Evolutionary conservation across 495 filamentous ascomycete species (phyloP), one percentile per base, ranked within the genome.

Genomic region (Pyrenula massariospora): DNA sequence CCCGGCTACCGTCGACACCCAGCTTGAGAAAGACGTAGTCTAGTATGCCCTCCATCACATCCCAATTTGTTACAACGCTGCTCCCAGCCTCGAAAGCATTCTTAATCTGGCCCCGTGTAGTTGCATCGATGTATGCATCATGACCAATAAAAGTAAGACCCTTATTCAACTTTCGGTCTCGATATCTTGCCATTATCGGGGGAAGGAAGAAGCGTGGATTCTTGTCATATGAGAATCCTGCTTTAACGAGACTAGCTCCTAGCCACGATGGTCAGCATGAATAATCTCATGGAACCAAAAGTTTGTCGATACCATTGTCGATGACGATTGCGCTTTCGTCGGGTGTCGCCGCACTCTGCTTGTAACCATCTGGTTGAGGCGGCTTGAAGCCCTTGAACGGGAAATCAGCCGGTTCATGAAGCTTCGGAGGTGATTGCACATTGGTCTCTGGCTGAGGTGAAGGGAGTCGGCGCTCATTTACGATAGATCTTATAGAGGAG

Each of bases 21-120:
- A 98, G 72, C 71, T 95, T 96, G 51, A 95, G 72, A 68, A 98
- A 97, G 24, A 90, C 74, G 63, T 95, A 93, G 67, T 98, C 93
- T 54, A 98, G 68, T 22, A 96, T 75, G 31, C 88, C 88, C 66
- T 98, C 93, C 82, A 95, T 87, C 15, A 89, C 90, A 66, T 98
- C 93, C 88, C 94, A 98, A 67, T 96, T 98, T 64, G 87, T 89
- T 50, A 97, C 84, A 24, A 98, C 86, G 56, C 90, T 92, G 49
- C 81, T 88, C 21, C 88, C 90, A 2, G 87, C 82, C 63, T 98
- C 94, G 63, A 97, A 98, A 0, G 89, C 85, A 70, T 89, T 87
- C 60, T 89, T 84, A 31, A 94, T 83, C 65, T 97, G 92, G 8
- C 91, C 89, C 20, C 89, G 77, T 11, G 94, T 89, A 1, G 91